Conservation (phyloP, 495 filamentous ascomycete species). For the Penicillium malachiteum region DNA sequence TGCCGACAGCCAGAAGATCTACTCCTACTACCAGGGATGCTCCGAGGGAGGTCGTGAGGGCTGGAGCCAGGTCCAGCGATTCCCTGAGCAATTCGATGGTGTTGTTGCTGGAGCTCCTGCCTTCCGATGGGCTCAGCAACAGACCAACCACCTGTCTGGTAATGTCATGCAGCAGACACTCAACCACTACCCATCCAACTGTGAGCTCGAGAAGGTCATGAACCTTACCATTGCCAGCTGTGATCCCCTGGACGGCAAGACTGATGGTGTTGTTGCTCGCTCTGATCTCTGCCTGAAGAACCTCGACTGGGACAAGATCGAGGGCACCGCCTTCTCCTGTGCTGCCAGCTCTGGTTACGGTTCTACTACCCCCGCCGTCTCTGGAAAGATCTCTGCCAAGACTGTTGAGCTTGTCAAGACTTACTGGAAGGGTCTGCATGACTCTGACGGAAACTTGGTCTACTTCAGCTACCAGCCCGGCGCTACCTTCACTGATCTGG, state of each 20-base stretch:
- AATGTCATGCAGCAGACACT: slow-evolving; percentile 39
- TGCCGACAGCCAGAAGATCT: slow-evolving; percentile 35
- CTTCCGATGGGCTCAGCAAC: slow-evolving; percentile 45
- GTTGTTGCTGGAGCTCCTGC: slow-evolving; percentile 48
- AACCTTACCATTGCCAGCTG: slow-evolving; percentile 46
- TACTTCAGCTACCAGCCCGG: slow-evolving; percentile 48
- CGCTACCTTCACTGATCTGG: slow-evolving; percentile 42
- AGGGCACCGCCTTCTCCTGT: slow-evolving; percentile 48
- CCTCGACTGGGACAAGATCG: slow-evolving; percentile 35
- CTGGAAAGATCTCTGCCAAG: slow-evolving; percentile 44
- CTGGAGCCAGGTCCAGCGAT: slow-evolving; percentile 50
- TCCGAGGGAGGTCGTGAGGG: slow-evolving; percentile 55
- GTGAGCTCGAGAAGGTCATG: slow-evolving; percentile 45
- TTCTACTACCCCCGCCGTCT: slow-evolving; percentile 17
- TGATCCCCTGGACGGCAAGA: slow-evolving; percentile 48
- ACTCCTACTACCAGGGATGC: slow-evolving; percentile 54
- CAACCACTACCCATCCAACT: slow-evolving; percentile 42
- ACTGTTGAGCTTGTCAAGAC: slow-evolving; percentile 38
- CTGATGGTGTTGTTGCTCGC: slow-evolving; percentile 49
- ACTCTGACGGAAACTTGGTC: slow-evolving; percentile 40
- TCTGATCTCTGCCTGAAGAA: slow-evolving; percentile 48
- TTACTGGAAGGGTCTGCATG: slow-evolving; percentile 44
- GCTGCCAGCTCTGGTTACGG: slow-evolving; percentile 20
- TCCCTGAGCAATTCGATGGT: slow-evolving; percentile 46
- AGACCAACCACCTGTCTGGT: slow-evolving; percentile 42